Base-by-base conservation (phyloP, 805 yeast species). In the Blastobotrys americana region DNA sequence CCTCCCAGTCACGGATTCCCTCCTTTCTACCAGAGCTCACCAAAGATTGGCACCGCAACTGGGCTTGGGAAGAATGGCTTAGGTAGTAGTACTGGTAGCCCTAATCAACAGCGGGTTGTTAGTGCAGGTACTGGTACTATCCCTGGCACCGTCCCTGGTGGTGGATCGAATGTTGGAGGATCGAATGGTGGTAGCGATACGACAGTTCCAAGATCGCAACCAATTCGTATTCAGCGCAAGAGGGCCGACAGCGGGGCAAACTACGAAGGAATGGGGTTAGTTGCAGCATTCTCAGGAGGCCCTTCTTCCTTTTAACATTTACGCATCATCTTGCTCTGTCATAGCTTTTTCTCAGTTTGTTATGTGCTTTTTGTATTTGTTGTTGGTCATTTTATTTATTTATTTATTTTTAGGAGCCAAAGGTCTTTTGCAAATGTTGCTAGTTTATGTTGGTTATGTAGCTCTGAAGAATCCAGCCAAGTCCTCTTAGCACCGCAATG, bases 211-310 rank as follows among this genome's bases (percentile, higher is more conserved):
- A 25, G 31, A 25, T 25, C 31, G 10, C 31, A 25, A 25, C 31
- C 31, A 8, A 25, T 25, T 25, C 42, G 3, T n/a, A 15, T 17
- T 25, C 35, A 41, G 27, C 39, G 8, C 31, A 25, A 33, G 45
- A 41, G 21, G 13, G 10, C n/a, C 35, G 39, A 34, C 33, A 37
- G 39, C 34, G 46, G 20, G 43, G 49, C 56, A 2, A 48, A 49
- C 37, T 62, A 56, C 46, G 63, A 63, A 40, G 57, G 59, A 37
- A 53, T 63, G 34, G 67, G 67, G 1, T 55, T 63, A 18, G 63
- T 63, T 34, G 64, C 66, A 1, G 67, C 67, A n/a, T 63, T 57
- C 42, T 59, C 65, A 34, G 65, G 65, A 18, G 66, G 66, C 2
- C 66, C 65, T 4, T 51, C 55, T 22, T 55, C 59, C 3, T 56